Base-by-base conservation (phyloP, 2,329 filamentous ascomycete genomes). In the Exophiala sideris region DNA sequence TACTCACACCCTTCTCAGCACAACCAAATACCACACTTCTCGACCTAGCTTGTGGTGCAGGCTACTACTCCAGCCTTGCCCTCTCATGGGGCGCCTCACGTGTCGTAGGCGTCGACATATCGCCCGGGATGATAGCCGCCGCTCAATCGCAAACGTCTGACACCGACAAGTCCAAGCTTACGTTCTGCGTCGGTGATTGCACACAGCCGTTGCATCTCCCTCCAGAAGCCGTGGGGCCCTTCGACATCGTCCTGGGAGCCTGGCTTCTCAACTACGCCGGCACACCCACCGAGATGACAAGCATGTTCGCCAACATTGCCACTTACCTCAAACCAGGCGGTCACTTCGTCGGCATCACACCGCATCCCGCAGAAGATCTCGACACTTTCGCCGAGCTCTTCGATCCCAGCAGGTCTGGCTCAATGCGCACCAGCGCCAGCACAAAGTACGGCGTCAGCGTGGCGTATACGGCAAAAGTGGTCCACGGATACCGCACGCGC, bases 181-280 rank as follows among this genome's bases (percentile, higher is more conserved):
- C 20, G 9, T 54, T 54, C 34, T 21, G 34, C 2, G 49, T 61
- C 14, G 60, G 62, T 14, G 64, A 72, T 49, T 69, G 66, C 50
- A 55, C 64, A 3, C 58, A 63, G 21, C 66, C 68, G 2, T 55
- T 56, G 6, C 24, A 50, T 2, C 63, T 64, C 6, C 5, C 6
- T 12, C 39, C 12, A 8, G 21, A 32, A 6, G 50, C 53, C 2
- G 62, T 61, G 4, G 66, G 59, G 3, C 61, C 61, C 1, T 73
- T 72, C 58, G 68, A 73, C 57, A 20, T 73, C 14, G 70, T 72
- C 33, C 63, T 69, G 14, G 71, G 61, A 3, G 65, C 64, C 6
- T 73, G 70, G 68, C 54, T 73, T 29, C 64, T 73, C 20, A 73
- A 73, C 61, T 73, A 73, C 47, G 68, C 70, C 0, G 24, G 58